Evolutionary conservation across 768 basidiomycete genomes (phyloP), one percentile per base, ranked within the genome.

Genomic region (Naganishia kalamii): DNA sequence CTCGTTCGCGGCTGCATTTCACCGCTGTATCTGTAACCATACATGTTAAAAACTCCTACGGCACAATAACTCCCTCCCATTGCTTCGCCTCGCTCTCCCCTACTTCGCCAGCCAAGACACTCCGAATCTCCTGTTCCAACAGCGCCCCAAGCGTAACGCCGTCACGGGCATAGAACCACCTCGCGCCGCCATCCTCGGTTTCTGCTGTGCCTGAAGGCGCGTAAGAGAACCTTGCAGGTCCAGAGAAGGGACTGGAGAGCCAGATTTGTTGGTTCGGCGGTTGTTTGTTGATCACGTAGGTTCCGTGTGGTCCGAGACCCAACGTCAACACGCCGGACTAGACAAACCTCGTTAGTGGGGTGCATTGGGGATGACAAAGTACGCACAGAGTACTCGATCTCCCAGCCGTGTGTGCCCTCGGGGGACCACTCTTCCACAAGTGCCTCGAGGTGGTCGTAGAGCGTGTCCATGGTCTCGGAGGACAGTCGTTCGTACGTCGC

Each of bases 231-330:
- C 76, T 66, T 40, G 63, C 54, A 11, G 76, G 76, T 51, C 76
- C 76, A 30, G 73, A 74, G 46, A 75, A 46, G 4, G 76, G 76
- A 51, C 72, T 74, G 1, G 70, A 72, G 25, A 77, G 69, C 76
- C 76, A 77, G 51, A 77, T 77, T 62, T 77, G 76, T 44, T 75
- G 74, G 48, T 76, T 77, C 1, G 76, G 76, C 11, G 76, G 76
- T 70, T 77, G 76, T 65, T 77, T 77, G 68, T 77, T 77, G 65
- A 77, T 74, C 25, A 77, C 76, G 68, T 74, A 77, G 23, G 73
- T 76, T n/a, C 76, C 76, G 57, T 72, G 71, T 10, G 76, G 71
- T n/a, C 75, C 74, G 2, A 75, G 60, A 2, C 68, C 57, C 47
- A 77, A 68, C 11, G 71, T 77, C 65, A 77, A 65, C 3, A 77